Conservation (phyloP, 345 rosid genomes). For the Eucalyptus curtisii region DNA sequence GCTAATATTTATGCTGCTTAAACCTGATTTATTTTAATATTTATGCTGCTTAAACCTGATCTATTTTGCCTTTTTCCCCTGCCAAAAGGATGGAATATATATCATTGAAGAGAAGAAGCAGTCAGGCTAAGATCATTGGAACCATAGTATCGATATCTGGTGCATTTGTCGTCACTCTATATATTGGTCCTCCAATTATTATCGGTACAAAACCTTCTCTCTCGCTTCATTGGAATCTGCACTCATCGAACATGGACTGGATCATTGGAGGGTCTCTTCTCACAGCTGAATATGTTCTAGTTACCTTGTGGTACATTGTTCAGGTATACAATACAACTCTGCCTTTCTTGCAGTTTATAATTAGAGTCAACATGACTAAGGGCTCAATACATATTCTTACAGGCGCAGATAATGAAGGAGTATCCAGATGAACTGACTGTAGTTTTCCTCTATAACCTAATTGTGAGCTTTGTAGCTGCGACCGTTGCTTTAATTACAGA, state of each 20-base stretch:
- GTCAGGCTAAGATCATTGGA: constrained; percentile 74
- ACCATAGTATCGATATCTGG: constrained; percentile 69
- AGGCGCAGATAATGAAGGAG: constrained; percentile 79
- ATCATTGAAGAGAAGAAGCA: constrained; percentile 34
- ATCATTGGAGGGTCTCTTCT: constrained; percentile 64
- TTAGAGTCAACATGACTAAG: not conserved
- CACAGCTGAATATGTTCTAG: constrained; percentile 45
- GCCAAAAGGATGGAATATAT: constrained; percentile 65
- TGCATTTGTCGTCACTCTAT: constrained; percentile 69
- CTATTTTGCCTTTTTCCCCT: not conserved
- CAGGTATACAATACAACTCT: constrained; percentile 30
- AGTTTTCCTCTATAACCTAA: constrained; percentile 64
- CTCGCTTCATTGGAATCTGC: constrained; percentile 7
- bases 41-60: not conserved
- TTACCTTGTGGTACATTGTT: constrained; percentile 85
- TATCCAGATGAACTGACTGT: constrained; percentile 82
- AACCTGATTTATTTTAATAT: not conserved
- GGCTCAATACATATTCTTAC: not conserved
- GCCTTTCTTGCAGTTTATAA: not conserved
- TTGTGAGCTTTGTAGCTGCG: constrained; percentile 50
- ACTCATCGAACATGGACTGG: constrained; percentile 45
- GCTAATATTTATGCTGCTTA: not conserved
- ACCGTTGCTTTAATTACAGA: constrained; percentile 37
- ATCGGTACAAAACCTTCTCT: constrained; percentile 14
- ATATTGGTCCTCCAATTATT: constrained; percentile 53